Evolutionary conservation across 2,329 filamentous ascomycete species (phyloP), one percentile per base, ranked within the genome.

Genomic region (Colletotrichum truncatum): DNA sequence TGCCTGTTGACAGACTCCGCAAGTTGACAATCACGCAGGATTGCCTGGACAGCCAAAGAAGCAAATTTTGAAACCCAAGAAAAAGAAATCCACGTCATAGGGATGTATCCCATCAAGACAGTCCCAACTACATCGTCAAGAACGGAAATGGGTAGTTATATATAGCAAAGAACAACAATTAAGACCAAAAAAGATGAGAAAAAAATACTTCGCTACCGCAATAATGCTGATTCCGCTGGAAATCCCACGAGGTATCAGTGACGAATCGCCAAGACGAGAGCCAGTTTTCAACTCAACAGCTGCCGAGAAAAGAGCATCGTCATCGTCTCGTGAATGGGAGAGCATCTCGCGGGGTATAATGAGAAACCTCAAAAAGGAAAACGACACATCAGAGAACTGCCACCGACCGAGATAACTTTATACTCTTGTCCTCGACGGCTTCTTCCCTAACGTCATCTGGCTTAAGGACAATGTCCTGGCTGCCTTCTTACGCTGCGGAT

Each of bases 381-480:
- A 62, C 28, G 36, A 41, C 43, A 16, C 36, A 28, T 11, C 34
- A 64, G 26, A 46, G n/a, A 57, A 21, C 39, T 48, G 69, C n/a
- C n/a, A n/a, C 70, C 55, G 70, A 65, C 32, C 21, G 10, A 25
- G n/a, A 62, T 34, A 65, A 30, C 51, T 65, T 34, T 34, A 48
- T n/a, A 64, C 32, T 23, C 34, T 57, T n/a, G 34, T 36, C 16
- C 25, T 36, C 6, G 62, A 65, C 14, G 49, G 9, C 21, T 75
- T 73, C 69, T 78, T 80, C 41, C 77, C 78, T 69, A 85, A 77
- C 1, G 87, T 89, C 70, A 90, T 74, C 72, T 88, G 86, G 65
- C 87, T 87, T 10, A 91, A 80, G 26, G 87, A 92, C 71, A 93
- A 82, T 43, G 88, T 90, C 68, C 87, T 85, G 21, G 87, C 87